Conservation (phyloP, 306 rosid genomes). For the Dryas drummondii region DNA sequence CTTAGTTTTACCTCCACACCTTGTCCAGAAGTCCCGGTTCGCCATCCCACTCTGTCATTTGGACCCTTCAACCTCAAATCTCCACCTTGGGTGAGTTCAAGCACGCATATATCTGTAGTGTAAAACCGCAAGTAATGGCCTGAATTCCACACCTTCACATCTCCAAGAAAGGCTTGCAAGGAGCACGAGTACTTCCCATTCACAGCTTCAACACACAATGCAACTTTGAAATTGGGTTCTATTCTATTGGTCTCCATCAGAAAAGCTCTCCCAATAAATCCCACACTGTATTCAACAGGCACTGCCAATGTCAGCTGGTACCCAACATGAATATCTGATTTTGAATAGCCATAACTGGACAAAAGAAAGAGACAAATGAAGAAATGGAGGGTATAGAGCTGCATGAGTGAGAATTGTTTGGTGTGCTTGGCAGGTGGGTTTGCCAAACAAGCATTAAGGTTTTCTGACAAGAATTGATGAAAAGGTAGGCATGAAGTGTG, state of each 20-base stretch:
- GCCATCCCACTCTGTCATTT: slow-evolving; percentile 70
- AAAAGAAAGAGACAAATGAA: slow-evolving; percentile 38
- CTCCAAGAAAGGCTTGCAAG: slow-evolving; percentile 74
- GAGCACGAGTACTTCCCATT: slow-evolving; percentile 66
- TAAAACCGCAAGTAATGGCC: slow-evolving; percentile 69
- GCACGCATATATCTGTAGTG: slow-evolving; percentile 50
- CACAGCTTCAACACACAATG: slow-evolving; percentile 61
- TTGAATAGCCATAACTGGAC: slow-evolving; percentile 40
- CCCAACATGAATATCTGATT: slow-evolving; percentile 44
- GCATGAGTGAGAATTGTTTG: slow-evolving; percentile 43
- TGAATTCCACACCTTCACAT: slow-evolving; percentile 86
- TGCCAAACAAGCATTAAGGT: slow-evolving; percentile 29
- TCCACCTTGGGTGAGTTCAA: slow-evolving; percentile 65
- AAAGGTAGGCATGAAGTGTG: slow-evolving; percentile 10
- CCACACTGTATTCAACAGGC: slow-evolving; percentile 47
- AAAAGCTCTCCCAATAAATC: slow-evolving; percentile 66
- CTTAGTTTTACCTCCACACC: slow-evolving; percentile 69
- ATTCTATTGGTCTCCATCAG: slow-evolving; percentile 42
- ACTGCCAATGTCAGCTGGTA: slow-evolving; percentile 49
- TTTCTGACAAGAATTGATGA: slow-evolving; percentile 32
- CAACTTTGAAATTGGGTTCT: slow-evolving; percentile 60
- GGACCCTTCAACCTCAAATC: slow-evolving; percentile 80
- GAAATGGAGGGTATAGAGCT: slow-evolving; percentile 32
- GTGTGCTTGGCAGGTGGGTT: slow-evolving; percentile 29
- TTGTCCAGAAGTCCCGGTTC: slow-evolving; percentile 87